phyloP scores from a whole-genome alignment of 768 basidiomycete genomes.

The Leccinellum albellum region DNA sequence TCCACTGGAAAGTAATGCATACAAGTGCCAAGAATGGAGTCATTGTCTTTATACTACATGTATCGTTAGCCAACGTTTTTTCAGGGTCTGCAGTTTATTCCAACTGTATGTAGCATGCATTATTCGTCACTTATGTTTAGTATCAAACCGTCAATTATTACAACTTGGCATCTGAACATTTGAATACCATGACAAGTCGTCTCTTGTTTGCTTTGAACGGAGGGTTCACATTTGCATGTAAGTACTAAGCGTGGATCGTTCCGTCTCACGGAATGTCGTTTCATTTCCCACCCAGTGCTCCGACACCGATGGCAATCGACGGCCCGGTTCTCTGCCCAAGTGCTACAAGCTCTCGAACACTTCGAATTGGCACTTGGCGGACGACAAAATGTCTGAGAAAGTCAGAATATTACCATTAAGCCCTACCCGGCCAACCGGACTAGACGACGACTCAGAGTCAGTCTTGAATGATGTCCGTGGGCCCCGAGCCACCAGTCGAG shows the following conservation, averaged over 20 bases:
- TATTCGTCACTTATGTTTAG: constrained; percentile 17
- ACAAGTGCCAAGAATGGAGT: background rate
- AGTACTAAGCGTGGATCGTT: too few relatives aligned
- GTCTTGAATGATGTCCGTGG: background rate
- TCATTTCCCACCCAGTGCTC: background rate
- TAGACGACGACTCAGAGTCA: too few relatives aligned
- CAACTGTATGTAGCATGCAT: constrained; percentile 14
- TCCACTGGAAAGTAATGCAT: constrained; percentile 57
- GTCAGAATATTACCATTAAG: too few relatives aligned
- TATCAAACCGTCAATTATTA: background rate
- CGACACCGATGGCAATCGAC: too few relatives aligned
- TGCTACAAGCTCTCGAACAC: too few relatives aligned
- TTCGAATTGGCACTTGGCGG: too few relatives aligned
- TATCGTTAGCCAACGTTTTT: constrained; percentile 28
- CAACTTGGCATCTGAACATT: background rate
- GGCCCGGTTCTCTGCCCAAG: too few relatives aligned
- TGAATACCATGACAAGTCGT: background rate
- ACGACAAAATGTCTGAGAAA: too few relatives aligned
- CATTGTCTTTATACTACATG: constrained; percentile 11
- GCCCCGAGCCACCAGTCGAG: background rate
- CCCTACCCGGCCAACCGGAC: too few relatives aligned
- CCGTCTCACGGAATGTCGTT: background rate
- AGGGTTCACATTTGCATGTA: too few relatives aligned
- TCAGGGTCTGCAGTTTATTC: constrained; percentile 13
- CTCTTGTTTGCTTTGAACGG: too few relatives aligned